A percentile compares a stretch with the other conserved stretches of the same genome.
Conservation (phyloP, 768 basidiomycete species). For the Hysterangium stoloniferum region DNA sequence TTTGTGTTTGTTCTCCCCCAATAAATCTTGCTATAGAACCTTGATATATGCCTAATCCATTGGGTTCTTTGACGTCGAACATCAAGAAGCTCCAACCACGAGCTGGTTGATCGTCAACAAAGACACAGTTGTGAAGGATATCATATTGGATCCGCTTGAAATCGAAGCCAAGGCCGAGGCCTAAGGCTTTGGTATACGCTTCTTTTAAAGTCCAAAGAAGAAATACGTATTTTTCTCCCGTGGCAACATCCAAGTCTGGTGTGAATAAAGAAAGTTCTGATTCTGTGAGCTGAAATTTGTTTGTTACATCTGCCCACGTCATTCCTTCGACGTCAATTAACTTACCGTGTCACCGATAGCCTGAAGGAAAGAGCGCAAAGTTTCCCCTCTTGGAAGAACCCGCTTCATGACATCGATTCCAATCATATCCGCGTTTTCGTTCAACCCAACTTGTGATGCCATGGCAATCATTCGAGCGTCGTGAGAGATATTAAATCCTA, state of each 20-base stretch:
- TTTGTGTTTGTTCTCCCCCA: background rate
- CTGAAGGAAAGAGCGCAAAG: constrained; percentile 53
- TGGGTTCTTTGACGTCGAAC: constrained; percentile 37
- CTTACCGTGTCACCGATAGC: constrained; percentile 59
- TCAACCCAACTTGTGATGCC: constrained; percentile 49
- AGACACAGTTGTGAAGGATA: constrained; percentile 39
- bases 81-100: constrained; percentile 63
- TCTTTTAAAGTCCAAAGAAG: constrained; percentile 90
- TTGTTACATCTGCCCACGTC: background rate
- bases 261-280: background rate
- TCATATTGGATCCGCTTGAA: constrained; percentile 72
- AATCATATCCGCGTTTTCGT: constrained; percentile 22
- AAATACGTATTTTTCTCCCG: constrained; percentile 34
- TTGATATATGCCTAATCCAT: constrained; percentile 3
- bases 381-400: constrained; percentile 48
- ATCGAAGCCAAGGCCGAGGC: constrained; percentile 76
- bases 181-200: constrained; percentile 85
- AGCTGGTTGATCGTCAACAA: constrained; percentile 50
- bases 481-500: constrained; percentile 78
- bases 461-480: constrained; percentile 69
- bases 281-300: background rate
- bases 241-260: background rate
- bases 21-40: constrained; percentile 1
- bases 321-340: background rate
- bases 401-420: constrained; percentile 83